These are phyloP conservation scores for Pterulicium gracile DNA, from an alignment of 1,284 basidiomycete genomes.

Conservation along the genomic window DNA sequence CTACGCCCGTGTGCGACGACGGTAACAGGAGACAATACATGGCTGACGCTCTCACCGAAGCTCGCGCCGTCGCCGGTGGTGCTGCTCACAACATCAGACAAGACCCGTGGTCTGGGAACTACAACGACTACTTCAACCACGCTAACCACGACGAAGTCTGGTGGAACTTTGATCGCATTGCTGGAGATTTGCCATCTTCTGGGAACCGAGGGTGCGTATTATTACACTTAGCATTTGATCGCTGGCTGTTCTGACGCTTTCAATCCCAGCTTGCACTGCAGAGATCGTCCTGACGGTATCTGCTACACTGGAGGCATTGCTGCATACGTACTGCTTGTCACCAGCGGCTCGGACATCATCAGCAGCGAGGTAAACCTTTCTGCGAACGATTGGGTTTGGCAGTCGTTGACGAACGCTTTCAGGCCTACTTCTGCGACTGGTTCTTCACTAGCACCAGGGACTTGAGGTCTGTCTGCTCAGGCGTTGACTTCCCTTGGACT, in stretches of 20 bases:
- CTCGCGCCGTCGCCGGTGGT: neutral
- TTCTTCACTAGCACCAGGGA: no score
- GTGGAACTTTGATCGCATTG: neutral
- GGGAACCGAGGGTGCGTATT: neutral
- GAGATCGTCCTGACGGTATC: neutral
- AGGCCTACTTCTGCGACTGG: no score
- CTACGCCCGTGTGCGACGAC: no score
- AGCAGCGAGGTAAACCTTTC: neutral
- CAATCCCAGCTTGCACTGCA: neutral
- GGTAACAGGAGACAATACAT: neutral
- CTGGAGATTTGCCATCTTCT: neutral
- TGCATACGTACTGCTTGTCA: neutral
- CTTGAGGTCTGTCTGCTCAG: neutral
- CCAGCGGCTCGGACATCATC: neutral
- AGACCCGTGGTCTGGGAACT: neutral
- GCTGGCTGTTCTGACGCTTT: neutral
- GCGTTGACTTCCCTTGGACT: neutral
- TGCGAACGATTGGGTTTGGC: no score
- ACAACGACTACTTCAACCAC: neutral
- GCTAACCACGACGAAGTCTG: neutral
- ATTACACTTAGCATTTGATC: neutral
- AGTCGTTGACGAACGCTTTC: no score
- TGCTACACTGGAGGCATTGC: neutral
- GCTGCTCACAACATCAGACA: neutral
- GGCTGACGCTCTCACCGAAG: neutral